These are phyloP conservation scores for Aspergillus terreus DNA, from an alignment of 2,329 filamentous ascomycete species.

Conservation along the genomic window DNA sequence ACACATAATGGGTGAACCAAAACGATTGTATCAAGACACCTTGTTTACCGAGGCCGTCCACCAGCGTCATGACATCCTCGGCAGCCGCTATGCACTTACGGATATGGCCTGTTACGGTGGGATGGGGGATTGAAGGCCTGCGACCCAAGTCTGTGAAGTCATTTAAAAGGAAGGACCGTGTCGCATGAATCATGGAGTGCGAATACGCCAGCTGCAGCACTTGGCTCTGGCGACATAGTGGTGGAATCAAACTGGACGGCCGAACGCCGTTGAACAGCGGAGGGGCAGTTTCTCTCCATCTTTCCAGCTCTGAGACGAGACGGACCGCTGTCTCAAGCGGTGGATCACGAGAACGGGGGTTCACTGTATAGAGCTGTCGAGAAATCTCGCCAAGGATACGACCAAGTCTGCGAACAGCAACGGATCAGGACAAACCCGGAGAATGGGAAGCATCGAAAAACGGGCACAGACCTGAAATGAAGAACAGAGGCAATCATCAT, in stretches of 20 bases:
- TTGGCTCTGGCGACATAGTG: slow-evolving; percentile 37
- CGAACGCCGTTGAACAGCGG: slow-evolving; percentile 35
- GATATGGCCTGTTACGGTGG: slow-evolving; percentile 34
- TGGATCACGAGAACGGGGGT: slow-evolving; percentile 25
- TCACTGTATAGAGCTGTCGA: slow-evolving; percentile 41
- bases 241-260: slow-evolving; percentile 34
- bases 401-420: slow-evolving; percentile 38
- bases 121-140: slow-evolving; percentile 25
- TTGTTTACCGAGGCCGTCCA: slow-evolving; percentile 34
- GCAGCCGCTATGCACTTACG: slow-evolving; percentile 44
- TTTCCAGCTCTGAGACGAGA: slow-evolving; percentile 32
- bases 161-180: slow-evolving; percentile 34
- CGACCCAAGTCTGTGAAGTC: slow-evolving; percentile 36
- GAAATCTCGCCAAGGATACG: slow-evolving; percentile 49
- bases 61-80: slow-evolving; percentile 36
- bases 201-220: slow-evolving; percentile 37
- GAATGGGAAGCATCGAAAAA: neutral
- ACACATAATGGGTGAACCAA: slow-evolving; percentile 44
- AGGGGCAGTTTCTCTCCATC: slow-evolving; percentile 35
- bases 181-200: slow-evolving; percentile 38
- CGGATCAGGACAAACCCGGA: neutral
- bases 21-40: slow-evolving; percentile 37
- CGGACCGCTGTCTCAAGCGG: slow-evolving; percentile 31
- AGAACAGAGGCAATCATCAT: slow-evolving; percentile 40
- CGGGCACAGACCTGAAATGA: slow-evolving; percentile 28